Percentiles rank a stretch among this genome's conserved stretches.
phyloP scores from a whole-genome alignment of 208 protist species.

The Trypanosomatidae sp. region DNA sequence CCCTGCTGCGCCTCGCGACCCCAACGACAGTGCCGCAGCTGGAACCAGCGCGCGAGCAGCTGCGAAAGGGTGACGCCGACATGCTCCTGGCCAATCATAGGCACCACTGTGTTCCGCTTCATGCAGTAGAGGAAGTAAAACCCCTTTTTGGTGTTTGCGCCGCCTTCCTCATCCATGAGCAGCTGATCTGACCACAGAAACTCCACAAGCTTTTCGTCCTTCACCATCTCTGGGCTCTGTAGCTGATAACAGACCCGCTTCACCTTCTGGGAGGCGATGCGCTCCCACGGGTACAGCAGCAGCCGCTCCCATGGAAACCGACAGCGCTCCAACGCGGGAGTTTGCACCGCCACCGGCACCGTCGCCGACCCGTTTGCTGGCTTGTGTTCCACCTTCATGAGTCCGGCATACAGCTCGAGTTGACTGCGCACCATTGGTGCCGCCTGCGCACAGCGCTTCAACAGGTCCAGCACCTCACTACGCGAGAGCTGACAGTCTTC shows the following conservation, averaged over 20 bases:
- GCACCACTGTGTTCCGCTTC: slow-evolving; percentile 27
- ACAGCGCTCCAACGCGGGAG: slow-evolving; percentile 44
- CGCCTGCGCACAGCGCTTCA: slow-evolving; percentile 55
- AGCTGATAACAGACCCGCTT: slow-evolving; percentile 51
- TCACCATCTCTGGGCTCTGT: slow-evolving; percentile 27
- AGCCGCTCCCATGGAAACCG: slow-evolving; percentile 69
- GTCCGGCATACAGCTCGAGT: slow-evolving; percentile 49
- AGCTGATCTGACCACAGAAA: slow-evolving; percentile 68
- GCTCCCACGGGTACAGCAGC: slow-evolving; percentile 44
- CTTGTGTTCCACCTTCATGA: slow-evolving; percentile 5
- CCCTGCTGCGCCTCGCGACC: slow-evolving; percentile 43
- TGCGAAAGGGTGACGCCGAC: slow-evolving; percentile 36
- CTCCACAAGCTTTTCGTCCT: slow-evolving; percentile 49
- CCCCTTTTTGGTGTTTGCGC: slow-evolving; percentile 67
- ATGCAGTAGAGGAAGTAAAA: slow-evolving; percentile 88
- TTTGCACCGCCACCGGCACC: slow-evolving; percentile 26
- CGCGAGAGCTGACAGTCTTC: slow-evolving; percentile 62
- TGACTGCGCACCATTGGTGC: slow-evolving; percentile 52
- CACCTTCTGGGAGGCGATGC: slow-evolving; percentile 48
- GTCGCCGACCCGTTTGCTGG: neutral
- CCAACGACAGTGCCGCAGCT: slow-evolving; percentile 76
- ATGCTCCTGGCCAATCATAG: slow-evolving; percentile 29
- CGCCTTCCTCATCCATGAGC: slow-evolving; percentile 77
- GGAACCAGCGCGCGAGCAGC: slow-evolving; percentile 73
- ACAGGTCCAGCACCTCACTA: slow-evolving; percentile 53